Conservation (phyloP, 495 filamentous ascomycete genomes). For the Xylaria scruposa region DNA sequence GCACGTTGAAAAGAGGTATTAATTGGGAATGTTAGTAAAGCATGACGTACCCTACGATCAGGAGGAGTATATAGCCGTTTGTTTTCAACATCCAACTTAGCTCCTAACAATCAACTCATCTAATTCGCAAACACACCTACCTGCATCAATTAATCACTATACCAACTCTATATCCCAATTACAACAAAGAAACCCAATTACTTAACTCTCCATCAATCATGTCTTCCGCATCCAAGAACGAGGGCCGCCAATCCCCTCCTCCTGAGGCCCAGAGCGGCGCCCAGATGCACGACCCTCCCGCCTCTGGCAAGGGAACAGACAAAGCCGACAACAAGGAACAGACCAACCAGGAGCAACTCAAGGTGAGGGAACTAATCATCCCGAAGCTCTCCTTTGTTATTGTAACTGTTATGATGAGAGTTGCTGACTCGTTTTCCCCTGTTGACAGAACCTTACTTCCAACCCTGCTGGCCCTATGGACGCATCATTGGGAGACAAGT, state of each 20-base stretch:
- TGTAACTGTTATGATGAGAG: background rate
- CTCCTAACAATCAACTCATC: background rate
- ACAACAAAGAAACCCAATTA: slow-evolving; percentile 26
- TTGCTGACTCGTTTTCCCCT: background rate
- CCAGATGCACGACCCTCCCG: slow-evolving; percentile 66
- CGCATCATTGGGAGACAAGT: slow-evolving; percentile 70
- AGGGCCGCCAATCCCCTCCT: slow-evolving; percentile 82
- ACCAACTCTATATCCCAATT: slow-evolving; percentile 20
- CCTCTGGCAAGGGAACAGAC: slow-evolving; percentile 62
- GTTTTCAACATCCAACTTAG: background rate
- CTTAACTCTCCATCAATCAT: slow-evolving; percentile 52
- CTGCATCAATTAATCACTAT: too few relatives aligned
- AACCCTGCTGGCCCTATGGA: slow-evolving; percentile 79
- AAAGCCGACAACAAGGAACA: slow-evolving; percentile 57
- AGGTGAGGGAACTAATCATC: slow-evolving; percentile 46
- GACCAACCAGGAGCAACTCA: slow-evolving; percentile 52
- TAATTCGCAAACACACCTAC: slow-evolving; percentile 7
- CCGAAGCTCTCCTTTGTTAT: background rate
- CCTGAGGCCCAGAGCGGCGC: slow-evolving; percentile 70
- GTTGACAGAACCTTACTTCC: slow-evolving; percentile 54
- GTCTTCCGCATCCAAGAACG: slow-evolving; percentile 51
- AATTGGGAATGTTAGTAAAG: background rate
- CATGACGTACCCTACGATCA: slow-evolving; percentile 4
- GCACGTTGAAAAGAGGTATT: background rate
- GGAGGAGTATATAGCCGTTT: background rate